Evolutionary conservation across 1,284 basidiomycete species (phyloP).

Genomic region (Ceratobasidium sp.): DNA sequence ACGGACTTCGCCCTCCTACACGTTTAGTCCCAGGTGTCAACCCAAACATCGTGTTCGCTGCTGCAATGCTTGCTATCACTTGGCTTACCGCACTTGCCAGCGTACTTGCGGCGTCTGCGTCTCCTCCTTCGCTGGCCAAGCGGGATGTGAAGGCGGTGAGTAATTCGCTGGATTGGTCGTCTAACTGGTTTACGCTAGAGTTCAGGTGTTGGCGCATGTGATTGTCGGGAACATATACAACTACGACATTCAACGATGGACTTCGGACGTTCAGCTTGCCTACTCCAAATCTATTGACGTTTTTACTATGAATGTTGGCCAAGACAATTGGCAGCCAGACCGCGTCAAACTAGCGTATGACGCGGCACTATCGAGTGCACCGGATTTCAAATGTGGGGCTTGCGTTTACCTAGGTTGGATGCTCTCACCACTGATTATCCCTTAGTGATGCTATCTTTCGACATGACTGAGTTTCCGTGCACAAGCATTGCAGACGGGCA

Average conservation of each 20-base stretch:
- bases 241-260: constrained; percentile 50
- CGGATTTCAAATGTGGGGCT: constrained; percentile 49
- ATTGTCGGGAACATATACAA: constrained; percentile 53
- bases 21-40: too few relatives aligned
- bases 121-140: too few relatives aligned
- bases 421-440: too few relatives aligned
- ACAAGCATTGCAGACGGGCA: constrained; percentile 46
- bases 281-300: constrained; percentile 53
- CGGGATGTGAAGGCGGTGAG: too few relatives aligned
- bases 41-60: too few relatives aligned
- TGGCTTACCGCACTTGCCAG: too few relatives aligned
- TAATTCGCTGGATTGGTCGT: too few relatives aligned
- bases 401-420: constrained; percentile 48
- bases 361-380: constrained; percentile 47
- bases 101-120: too few relatives aligned
- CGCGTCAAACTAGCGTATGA: constrained; percentile 50
- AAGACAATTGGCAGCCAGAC: constrained; percentile 50
- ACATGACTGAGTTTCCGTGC: constrained; percentile 44
- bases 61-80: too few relatives aligned
- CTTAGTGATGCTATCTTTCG: constrained; percentile 27
- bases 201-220: constrained; percentile 51
- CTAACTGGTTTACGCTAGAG: too few relatives aligned
- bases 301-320: constrained; percentile 54
- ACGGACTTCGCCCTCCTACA: too few relatives aligned
- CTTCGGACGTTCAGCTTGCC: constrained; percentile 50